Base-by-base conservation (phyloP, 1,284 basidiomycete species). In the Anthracocystis setariae region DNA sequence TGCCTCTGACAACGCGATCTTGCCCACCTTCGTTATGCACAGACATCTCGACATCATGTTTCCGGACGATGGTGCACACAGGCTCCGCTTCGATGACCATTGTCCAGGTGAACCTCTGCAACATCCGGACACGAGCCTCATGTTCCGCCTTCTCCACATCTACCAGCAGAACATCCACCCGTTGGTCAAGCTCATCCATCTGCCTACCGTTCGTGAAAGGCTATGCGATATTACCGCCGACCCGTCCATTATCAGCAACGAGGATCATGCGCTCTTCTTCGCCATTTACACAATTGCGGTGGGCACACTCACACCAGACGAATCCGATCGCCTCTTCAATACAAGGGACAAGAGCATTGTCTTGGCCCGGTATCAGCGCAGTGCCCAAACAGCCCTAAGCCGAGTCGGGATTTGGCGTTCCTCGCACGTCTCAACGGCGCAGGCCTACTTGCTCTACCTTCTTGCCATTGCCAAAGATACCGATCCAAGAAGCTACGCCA, bases 111-210 rank as follows among this genome's bases (percentile, higher is more conserved):
- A 52, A 45, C 37, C 57, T 4, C 48, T 60, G 15, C 8, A 32
- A 12, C 49, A 52, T 39, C 48, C 44, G 2, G 44, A 46, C 7
- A 33, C 57, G 5, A 60, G 57, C 18, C 43, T 60, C 27, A 60
- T 60, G 43, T 60, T 60, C 24, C 57, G 57, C 5, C 24, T 60
- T 5, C 37, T 52, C 12, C 57, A 60, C 27, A 13, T 52, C 38
- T 60, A 60, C n/a, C 39, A 60, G 45, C 49, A 60, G 17, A 60
- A 52, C 44, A 29, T 60, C 8, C 57, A 60, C 23, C 44, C 57
- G 8, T 13, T 60, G 10, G 20, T 60, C 49, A 52, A 51, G 27
- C 29, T 60, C 10, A 12, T 60, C 2, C 57, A 60, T 13, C 33
- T 52, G 35, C 57, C 57, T 17, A 52, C 42, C 15, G 44, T 60